A percentile compares a stretch with the other conserved stretches of the same genome.
phyloP scores from a whole-genome alignment of 2,329 filamentous ascomycete genomes.

The Chaetomium strumarium region DNA sequence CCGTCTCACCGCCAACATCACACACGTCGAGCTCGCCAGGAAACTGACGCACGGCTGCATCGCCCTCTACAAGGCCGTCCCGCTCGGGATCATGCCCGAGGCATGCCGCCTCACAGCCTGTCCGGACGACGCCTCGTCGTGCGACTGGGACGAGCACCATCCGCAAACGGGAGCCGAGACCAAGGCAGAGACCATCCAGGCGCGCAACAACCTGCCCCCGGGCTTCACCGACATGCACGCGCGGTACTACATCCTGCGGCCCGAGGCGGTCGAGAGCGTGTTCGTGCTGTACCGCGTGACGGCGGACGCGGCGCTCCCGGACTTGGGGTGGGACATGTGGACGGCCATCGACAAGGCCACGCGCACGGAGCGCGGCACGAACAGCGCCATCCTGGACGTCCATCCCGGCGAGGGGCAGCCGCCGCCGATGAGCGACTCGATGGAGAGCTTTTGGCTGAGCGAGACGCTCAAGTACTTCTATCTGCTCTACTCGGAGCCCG shows the following conservation, averaged over 20 bases:
- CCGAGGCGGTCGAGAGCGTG: slow-evolving; percentile 48
- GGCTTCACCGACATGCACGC: slow-evolving; percentile 29
- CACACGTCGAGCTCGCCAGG: slow-evolving; percentile 40
- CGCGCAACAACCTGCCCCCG: neutral
- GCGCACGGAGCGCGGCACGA: slow-evolving; percentile 30
- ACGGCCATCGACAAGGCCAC: slow-evolving; percentile 37
- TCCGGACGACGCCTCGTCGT: slow-evolving; percentile 1
- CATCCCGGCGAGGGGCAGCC: slow-evolving; percentile 33
- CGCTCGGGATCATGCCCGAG: slow-evolving; percentile 51
- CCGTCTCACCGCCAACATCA: slow-evolving; percentile 30
- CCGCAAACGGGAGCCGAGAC: too few species aligned
- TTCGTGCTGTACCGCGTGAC: slow-evolving; percentile 49
- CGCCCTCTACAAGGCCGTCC: slow-evolving; percentile 47
- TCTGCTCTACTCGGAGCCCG: neutral
- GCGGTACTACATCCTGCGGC: slow-evolving; percentile 39
- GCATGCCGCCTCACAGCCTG: slow-evolving; percentile 34
- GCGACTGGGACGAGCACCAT: slow-evolving; percentile 26
- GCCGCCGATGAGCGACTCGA: slow-evolving; percentile 35
- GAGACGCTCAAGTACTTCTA: neutral
- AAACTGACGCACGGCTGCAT: slow-evolving; percentile 48
- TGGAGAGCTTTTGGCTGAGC: slow-evolving; percentile 23
- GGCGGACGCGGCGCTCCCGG: slow-evolving; percentile 38
- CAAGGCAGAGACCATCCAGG: neutral
- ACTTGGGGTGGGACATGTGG: slow-evolving; percentile 46
- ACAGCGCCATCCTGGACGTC: slow-evolving; percentile 31